Evolutionary conservation across 2,329 filamentous ascomycete genomes (phyloP), one percentile per base, ranked within the genome.

Genomic region (Trichoderma semiorbis): DNA sequence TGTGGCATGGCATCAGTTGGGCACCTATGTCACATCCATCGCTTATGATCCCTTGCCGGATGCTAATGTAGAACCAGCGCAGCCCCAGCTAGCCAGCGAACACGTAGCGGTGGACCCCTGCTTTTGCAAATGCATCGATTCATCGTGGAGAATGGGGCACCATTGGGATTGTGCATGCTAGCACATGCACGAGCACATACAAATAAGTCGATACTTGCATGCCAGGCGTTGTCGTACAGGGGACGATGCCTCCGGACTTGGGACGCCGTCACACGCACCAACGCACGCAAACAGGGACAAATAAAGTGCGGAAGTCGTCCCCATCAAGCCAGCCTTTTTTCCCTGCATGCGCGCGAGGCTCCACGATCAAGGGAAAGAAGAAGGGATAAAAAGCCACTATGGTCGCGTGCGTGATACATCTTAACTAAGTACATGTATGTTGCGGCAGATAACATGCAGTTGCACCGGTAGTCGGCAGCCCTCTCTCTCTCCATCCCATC

Each of bases 331-430:
- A 6, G 12, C 12, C 4, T 7, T 43, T 39, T n/a, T 21, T 21
- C 47, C 47, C 47, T 53, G 47, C 47, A 53, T 53, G n/a, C n/a
- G 47, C 47, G 47, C 43, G 43, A 50, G 47, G 47, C 47, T 53
- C 47, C 47, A 53, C 47, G 47, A 53, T 53, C 47, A 57, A 28
- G 16, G 26, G 53, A 57, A 57, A 57, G 26, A 57, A 18, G 26
- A 57, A 28, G 53, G 26, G 26, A 57, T 57, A 18, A 53, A 53
- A 53, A 53, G 47, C 66, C 28, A 69, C 55, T 16, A 32, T 47
- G 66, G 66, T 69, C 55, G 66, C 66, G 66, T 61, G 66, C 66
- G 55, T 61, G 36, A 36, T 24, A 64, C 61, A 10, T 47, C 39
- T 36, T 36, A 36, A 39, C 36, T 8, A 32, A 32, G 26, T 28